phyloP scores from a whole-genome alignment of 2,329 filamentous ascomycete species.

The Alternaria viburni region DNA sequence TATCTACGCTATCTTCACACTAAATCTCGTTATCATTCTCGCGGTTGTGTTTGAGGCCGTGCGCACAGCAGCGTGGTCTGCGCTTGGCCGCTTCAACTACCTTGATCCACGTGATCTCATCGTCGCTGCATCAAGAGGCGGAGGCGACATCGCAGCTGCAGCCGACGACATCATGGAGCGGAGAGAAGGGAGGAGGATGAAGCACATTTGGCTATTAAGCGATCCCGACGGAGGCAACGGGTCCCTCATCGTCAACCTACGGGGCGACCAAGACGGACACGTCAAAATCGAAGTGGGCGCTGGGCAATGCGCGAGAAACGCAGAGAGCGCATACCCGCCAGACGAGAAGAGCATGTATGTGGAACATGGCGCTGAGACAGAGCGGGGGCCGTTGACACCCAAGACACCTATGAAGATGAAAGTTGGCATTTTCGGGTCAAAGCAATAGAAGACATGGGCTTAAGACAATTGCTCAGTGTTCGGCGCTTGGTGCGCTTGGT shows the following conservation, averaged over 20 bases:
- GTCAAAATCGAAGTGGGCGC: slow-evolving; percentile 23
- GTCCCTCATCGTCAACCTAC: slow-evolving; percentile 24
- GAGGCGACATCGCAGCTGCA: slow-evolving; percentile 24
- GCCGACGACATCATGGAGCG: slow-evolving; percentile 23
- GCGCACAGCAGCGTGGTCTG: slow-evolving; percentile 32
- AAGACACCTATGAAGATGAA: slow-evolving; percentile 7
- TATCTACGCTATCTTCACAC: slow-evolving; percentile 37
- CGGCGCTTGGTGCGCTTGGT: neutral
- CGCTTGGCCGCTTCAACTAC: slow-evolving; percentile 35
- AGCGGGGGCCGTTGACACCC: neutral
- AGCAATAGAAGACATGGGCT: neutral
- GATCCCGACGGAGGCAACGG: slow-evolving; percentile 36
- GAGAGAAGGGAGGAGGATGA: slow-evolving; percentile 17
- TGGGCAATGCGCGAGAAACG: neutral
- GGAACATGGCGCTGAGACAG: neutral
- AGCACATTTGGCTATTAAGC: slow-evolving; percentile 29
- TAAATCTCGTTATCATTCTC: slow-evolving; percentile 34
- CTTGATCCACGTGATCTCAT: slow-evolving; percentile 39
- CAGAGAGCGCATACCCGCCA: neutral
- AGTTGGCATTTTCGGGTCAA: slow-evolving; percentile 8
- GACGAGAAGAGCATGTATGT: slow-evolving; percentile 2
- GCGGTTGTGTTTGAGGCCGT: slow-evolving; percentile 30
- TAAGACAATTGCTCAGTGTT: neutral
- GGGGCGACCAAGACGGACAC: slow-evolving; percentile 27
- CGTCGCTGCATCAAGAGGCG: slow-evolving; percentile 32